These are phyloP conservation scores for Candida manassasensis DNA, from an alignment of 805 yeast species.

Conservation along the genomic window DNA sequence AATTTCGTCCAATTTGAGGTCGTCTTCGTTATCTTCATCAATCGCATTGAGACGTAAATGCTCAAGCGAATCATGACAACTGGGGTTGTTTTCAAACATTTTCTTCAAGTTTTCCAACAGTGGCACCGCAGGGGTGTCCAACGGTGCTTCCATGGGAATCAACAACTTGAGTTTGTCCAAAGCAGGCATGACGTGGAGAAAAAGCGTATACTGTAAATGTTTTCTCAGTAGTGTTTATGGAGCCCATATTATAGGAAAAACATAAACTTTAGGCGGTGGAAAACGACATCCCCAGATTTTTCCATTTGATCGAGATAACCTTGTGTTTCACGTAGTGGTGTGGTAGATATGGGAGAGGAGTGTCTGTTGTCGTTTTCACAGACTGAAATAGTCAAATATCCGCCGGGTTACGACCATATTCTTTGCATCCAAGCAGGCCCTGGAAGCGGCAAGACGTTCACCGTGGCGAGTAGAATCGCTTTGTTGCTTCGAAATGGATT, in stretches of 20 bases:
- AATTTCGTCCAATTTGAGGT: slow-evolving; percentile 7
- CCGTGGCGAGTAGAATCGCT: slow-evolving; percentile 51
- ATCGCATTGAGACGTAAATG: slow-evolving; percentile 11
- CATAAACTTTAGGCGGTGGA: too few relatives aligned
- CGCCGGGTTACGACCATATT: slow-evolving; percentile 34
- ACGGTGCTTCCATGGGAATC: not conserved
- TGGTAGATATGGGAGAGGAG: not conserved
- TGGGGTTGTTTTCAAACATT: slow-evolving; percentile 5
- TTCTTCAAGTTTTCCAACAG: slow-evolving; percentile 9
- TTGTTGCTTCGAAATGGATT: slow-evolving; percentile 37
- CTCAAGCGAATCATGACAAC: slow-evolving; percentile 8
- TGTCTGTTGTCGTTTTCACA: slow-evolving; percentile 28
- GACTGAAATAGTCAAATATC: slow-evolving; percentile 38
- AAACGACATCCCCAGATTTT: too few relatives aligned
- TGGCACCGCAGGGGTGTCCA: slow-evolving; percentile 1
- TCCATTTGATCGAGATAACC: too few relatives aligned
- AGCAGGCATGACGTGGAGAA: not conserved
- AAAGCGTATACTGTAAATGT: not conserved
- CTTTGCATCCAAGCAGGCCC: slow-evolving; percentile 64
- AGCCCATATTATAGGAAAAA: too few relatives aligned
- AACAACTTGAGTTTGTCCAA: slow-evolving; percentile 3
- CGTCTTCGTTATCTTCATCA: slow-evolving; percentile 5
- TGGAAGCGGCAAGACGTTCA: slow-evolving; percentile 68
- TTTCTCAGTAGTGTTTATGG: too few relatives aligned
- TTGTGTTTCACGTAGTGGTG: too few relatives aligned